Conservation (phyloP, 306 rosid species). For the Fagus sylvatica region DNA sequence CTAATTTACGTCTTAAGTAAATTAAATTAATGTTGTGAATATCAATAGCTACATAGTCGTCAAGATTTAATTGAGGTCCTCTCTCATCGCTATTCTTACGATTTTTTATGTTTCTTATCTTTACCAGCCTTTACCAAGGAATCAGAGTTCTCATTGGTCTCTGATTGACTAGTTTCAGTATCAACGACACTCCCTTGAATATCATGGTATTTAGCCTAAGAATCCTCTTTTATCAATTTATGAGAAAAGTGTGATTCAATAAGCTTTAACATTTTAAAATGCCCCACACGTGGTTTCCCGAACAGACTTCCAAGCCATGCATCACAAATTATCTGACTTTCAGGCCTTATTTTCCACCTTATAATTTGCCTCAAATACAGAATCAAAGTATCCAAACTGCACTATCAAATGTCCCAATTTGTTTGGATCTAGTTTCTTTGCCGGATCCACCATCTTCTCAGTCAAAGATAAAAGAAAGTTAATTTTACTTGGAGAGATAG, state of each 20-base stretch:
- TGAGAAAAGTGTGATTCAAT: constrained; percentile 92
- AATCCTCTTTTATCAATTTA: constrained; percentile 85
- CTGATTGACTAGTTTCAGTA: constrained; percentile 79
- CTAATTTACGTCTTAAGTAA: constrained; percentile 86
- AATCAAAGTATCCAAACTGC: too few relatives aligned
- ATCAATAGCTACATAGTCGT: constrained; percentile 95
- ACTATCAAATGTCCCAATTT: too few relatives aligned
- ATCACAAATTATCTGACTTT: constrained; percentile 94
- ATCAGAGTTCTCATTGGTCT: constrained; percentile 69
- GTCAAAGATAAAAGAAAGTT: too few relatives aligned
- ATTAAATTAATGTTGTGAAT: constrained; percentile 86
- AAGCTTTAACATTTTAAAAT: constrained; percentile 98
- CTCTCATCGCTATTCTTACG: constrained; percentile 77
- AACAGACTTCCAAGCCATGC: constrained; percentile 80
- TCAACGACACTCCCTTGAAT: constrained; percentile 88
- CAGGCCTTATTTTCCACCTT: too few relatives aligned
- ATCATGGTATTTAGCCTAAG: constrained; percentile 71
- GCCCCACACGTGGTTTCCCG: constrained; percentile 99
- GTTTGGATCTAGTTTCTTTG: too few relatives aligned
- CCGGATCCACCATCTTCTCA: too few relatives aligned
- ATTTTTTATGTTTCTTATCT: constrained; percentile 74
- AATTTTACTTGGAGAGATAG: too few relatives aligned
- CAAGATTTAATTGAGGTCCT: constrained; percentile 80
- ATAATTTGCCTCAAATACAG: too few relatives aligned
- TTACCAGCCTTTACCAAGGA: constrained; percentile 51